Base-by-base conservation (phyloP, 371 early-diverging fungal genomes). In the Fennellomyces sp. region DNA sequence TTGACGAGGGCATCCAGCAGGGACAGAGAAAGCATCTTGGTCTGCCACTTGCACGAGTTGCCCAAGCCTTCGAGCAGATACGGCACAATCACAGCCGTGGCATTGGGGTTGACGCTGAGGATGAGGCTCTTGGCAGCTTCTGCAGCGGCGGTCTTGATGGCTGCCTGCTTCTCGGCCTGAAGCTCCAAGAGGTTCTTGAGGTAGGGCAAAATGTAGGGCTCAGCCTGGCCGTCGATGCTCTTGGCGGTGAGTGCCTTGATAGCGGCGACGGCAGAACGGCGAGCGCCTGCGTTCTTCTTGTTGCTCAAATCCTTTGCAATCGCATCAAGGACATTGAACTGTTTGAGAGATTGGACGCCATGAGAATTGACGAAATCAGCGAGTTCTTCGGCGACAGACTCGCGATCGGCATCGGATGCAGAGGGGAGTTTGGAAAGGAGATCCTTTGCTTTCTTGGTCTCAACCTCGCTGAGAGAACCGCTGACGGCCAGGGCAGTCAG, bases 41-140 rank as follows among this genome's bases (percentile, higher is more conserved):
- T 85, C 71, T 90, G 91, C 91, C 91, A 91, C 69, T 91, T 91
- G 60, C 82, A 84, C 36, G 85, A 81, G 69, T 87, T 82, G 56
- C 66, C 75, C 59, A 87, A 79, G 55, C 73, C 79, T 23, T 85
- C 82, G 39, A 80, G 76, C 25, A 90, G 69, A 41, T 73, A 60
- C 11, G 90, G 90, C 21, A 90, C 67, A 15, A 87, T 59, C 41
- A 77, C 65, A 21, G 70, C 68, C 30, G 84, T 77, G 25, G 87
- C 81, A 55, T 81, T 70, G 7, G 87, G 80, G 8, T 84, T 83
- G 52, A 84, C 69, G 36, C 72, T 72, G 17, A 62, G 68, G 64
- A 80, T 56, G 28, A 90, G 60, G 33, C 76, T 76, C 35, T 71
- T 76, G 36, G 83, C 82, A 49, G 88, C 86, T 19, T 66, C 62